Percentiles rank a stretch among this genome's conserved stretches.
Conservation (phyloP, 202 grass and related monocot species). For the Carex sylvatica region DNA sequence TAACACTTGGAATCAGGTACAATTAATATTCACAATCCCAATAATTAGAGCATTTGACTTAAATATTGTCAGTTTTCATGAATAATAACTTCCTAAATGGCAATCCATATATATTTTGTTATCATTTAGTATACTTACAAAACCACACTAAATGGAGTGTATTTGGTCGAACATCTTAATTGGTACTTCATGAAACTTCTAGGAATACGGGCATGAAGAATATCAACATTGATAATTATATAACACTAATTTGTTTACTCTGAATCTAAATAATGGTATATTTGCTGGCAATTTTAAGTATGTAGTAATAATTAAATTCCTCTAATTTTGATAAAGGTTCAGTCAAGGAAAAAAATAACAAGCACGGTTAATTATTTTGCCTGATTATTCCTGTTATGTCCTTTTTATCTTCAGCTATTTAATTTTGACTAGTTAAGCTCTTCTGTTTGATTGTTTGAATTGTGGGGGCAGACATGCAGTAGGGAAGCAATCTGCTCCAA, state of each 20-base stretch:
- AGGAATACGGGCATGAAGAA: background rate
- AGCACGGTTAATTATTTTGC: background rate
- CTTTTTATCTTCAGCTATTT: background rate
- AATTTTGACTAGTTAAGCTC: background rate
- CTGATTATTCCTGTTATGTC: background rate
- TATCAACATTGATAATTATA: background rate
- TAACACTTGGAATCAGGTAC: background rate
- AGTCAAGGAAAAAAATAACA: background rate
- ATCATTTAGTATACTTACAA: background rate
- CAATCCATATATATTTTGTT: background rate
- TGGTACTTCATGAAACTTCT: background rate
- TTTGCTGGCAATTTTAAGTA: background rate
- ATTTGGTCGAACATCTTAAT: background rate
- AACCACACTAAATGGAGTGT: background rate
- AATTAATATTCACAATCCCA: too few species aligned
- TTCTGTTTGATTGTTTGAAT: background rate
- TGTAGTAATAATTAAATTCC: background rate
- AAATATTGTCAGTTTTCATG: background rate
- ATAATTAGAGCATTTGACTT: background rate
- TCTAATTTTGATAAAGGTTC: background rate
- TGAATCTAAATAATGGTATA: background rate
- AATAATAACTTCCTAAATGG: background rate
- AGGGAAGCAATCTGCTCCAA: constrained; percentile 63
- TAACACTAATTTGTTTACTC: background rate
- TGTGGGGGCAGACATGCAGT: constrained; percentile 63